phyloP scores from a whole-genome alignment of 2,329 filamentous ascomycete genomes.

The Immersiporthe knoxdaviesiana region DNA sequence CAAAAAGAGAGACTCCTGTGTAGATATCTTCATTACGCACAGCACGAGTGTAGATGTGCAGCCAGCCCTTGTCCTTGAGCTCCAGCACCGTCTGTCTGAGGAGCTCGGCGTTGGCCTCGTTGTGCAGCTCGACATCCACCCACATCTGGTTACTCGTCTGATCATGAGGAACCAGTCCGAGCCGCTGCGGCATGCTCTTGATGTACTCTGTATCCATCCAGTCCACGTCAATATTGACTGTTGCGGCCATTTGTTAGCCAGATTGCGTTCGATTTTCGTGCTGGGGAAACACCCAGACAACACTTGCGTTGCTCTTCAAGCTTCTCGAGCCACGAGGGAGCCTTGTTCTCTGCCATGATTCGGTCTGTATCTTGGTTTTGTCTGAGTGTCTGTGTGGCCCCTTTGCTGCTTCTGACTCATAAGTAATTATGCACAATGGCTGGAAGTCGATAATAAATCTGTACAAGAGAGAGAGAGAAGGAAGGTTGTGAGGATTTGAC shows the following conservation, averaged over 20 bases:
- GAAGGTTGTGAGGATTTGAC: neutral
- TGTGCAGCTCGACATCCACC: slow-evolving; percentile 51
- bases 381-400: neutral
- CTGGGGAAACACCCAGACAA: neutral
- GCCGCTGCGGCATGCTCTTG: slow-evolving; percentile 42
- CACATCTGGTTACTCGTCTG: slow-evolving; percentile 55
- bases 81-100: slow-evolving; percentile 47
- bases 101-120: slow-evolving; percentile 47
- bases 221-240: slow-evolving; percentile 57
- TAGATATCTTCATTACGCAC: slow-evolving; percentile 31
- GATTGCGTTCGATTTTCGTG: too few species aligned
- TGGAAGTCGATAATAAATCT: neutral
- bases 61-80: slow-evolving; percentile 48
- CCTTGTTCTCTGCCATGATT: slow-evolving; percentile 39
- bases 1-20: too few species aligned
- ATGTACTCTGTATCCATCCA: slow-evolving; percentile 56
- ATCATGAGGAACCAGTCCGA: slow-evolving; percentile 46
- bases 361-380: neutral
- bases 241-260: neutral
- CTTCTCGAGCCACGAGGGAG: slow-evolving; percentile 47
- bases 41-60: slow-evolving; percentile 52
- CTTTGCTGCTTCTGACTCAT: neutral
- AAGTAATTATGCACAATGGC: neutral
- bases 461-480: too few species aligned
- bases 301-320: slow-evolving; percentile 45